Percentiles rank a stretch among this genome's conserved stretches.
Evolutionary conservation across 2,329 filamentous ascomycete species (phyloP).

Genomic region (Colletotrichum truncatum): DNA sequence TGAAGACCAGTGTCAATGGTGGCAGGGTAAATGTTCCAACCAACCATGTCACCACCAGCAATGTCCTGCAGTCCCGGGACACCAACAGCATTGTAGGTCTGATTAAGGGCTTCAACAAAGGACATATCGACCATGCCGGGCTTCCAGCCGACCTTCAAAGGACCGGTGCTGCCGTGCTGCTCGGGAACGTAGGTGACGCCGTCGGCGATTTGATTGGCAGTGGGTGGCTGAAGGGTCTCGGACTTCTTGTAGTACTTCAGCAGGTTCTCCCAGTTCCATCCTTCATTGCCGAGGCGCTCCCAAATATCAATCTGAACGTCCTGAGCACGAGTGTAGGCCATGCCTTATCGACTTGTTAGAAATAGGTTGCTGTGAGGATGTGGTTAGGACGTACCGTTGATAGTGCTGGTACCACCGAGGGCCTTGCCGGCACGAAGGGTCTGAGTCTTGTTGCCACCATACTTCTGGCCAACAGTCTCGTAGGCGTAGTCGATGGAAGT

Average conservation of each 20-base stretch:
- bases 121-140: slow-evolving; percentile 43
- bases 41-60: slow-evolving; percentile 48
- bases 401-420: slow-evolving; percentile 49
- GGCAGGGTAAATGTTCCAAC: slow-evolving; percentile 48
- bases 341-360: slow-evolving; percentile 39
- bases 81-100: slow-evolving; percentile 42
- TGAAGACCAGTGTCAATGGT: slow-evolving; percentile 48
- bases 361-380: neutral
- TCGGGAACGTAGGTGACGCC: slow-evolving; percentile 43
- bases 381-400: slow-evolving; percentile 43
- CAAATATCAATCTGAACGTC: slow-evolving; percentile 52
- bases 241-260: slow-evolving; percentile 57
- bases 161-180: slow-evolving; percentile 46
- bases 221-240: slow-evolving; percentile 46
- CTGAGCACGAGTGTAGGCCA: slow-evolving; percentile 56
- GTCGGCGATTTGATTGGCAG: slow-evolving; percentile 40
- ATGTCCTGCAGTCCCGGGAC: slow-evolving; percentile 43
- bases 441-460: slow-evolving; percentile 42
- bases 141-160: slow-evolving; percentile 47
- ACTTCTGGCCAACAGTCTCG: slow-evolving; percentile 40
- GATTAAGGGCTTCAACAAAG: slow-evolving; percentile 38
- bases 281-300: slow-evolving; percentile 51
- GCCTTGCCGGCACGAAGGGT: slow-evolving; percentile 45
- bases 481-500: slow-evolving; percentile 47
- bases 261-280: slow-evolving; percentile 56